phyloP scores from a whole-genome alignment of 225 moss, liverwort and hornwort genomes.

The Sphagnum tenellum region DNA sequence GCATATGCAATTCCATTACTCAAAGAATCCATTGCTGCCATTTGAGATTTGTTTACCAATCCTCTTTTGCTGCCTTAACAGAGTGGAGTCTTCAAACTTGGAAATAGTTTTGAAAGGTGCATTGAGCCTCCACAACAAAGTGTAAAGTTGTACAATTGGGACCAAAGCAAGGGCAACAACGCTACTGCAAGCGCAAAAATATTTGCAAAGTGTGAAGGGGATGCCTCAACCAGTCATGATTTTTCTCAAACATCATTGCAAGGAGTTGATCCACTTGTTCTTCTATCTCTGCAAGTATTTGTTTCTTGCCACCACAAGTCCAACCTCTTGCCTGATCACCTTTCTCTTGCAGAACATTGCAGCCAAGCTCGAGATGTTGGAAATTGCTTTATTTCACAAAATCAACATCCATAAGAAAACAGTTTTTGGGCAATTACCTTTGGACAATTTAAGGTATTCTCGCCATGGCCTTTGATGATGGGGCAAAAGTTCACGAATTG shows the following conservation, averaged over 20 bases:
- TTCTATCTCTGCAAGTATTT: slow-evolving; percentile 79
- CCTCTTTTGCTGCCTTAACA: background rate
- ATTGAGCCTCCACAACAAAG: slow-evolving; percentile 71
- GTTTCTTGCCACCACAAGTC: slow-evolving; percentile 35
- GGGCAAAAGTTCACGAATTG: slow-evolving; percentile 76
- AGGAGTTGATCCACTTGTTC: slow-evolving; percentile 76
- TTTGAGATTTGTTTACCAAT: slow-evolving; percentile 52
- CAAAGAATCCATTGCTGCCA: slow-evolving; percentile 95
- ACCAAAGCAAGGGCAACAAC: slow-evolving; percentile 76
- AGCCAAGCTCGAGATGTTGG: too few species aligned
- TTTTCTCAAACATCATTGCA: slow-evolving; percentile 73
- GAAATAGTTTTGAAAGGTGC: slow-evolving; percentile 54
- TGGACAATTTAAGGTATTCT: slow-evolving; percentile 68
- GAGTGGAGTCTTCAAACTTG: background rate
- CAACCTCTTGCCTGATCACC: too few species aligned
- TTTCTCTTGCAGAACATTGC: too few species aligned
- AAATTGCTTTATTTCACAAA: slow-evolving; percentile 5
- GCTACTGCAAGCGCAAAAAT: slow-evolving; percentile 53
- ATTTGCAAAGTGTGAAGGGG: slow-evolving; percentile 61
- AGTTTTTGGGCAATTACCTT: slow-evolving; percentile 32
- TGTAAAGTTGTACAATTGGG: slow-evolving; percentile 82
- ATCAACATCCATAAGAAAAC: slow-evolving; percentile 1
- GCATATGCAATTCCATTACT: slow-evolving; percentile 83
- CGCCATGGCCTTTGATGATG: slow-evolving; percentile 71
- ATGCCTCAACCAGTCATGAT: slow-evolving; percentile 68